These are phyloP conservation scores for Kluyveromyces aestuarii DNA, from an alignment of 805 yeast genomes.

Conservation along the genomic window DNA sequence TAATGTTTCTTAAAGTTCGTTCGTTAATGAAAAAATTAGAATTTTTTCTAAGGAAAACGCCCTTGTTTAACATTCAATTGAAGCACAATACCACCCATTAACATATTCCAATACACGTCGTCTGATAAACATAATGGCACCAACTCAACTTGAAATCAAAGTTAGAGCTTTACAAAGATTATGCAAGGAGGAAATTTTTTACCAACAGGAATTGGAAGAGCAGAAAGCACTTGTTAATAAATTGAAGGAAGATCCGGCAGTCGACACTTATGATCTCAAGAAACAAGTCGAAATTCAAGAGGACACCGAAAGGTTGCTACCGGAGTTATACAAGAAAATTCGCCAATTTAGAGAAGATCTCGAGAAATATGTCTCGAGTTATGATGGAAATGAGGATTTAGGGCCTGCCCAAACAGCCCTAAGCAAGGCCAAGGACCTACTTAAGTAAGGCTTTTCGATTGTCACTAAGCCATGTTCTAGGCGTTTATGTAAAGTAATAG, in stretches of 20 bases:
- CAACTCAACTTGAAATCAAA: slow-evolving; percentile 63
- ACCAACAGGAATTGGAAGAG: slow-evolving; percentile 48
- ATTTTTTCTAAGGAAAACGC: too few species aligned
- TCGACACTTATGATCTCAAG: slow-evolving; percentile 60
- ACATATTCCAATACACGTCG: background rate
- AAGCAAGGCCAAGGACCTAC: slow-evolving; percentile 18
- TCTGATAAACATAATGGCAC: slow-evolving; percentile 40
- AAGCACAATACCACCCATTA: background rate
- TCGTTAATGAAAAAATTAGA: too few species aligned
- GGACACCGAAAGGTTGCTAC: slow-evolving; percentile 47
- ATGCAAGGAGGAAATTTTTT: slow-evolving; percentile 55
- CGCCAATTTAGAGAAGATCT: slow-evolving; percentile 32
- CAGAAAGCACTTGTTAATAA: slow-evolving; percentile 41
- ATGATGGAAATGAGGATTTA: slow-evolving; percentile 29
- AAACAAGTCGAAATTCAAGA: slow-evolving; percentile 41
- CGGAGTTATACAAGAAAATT: slow-evolving; percentile 38
- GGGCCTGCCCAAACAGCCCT: slow-evolving; percentile 21
- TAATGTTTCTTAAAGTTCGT: background rate
- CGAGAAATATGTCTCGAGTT: slow-evolving; percentile 31
- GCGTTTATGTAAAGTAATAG: background rate
- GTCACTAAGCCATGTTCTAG: slow-evolving; percentile 4
- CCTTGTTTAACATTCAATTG: too few species aligned
- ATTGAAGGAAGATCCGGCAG: slow-evolving; percentile 34
- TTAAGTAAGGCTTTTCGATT: slow-evolving; percentile 2
- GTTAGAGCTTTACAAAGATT: slow-evolving; percentile 60